Percentiles rank a stretch among this genome's conserved stretches.
These are phyloP conservation scores for Rhododendron ferrugineum DNA, from an alignment of 148 eudicot species.

Conservation along the genomic window DNA sequence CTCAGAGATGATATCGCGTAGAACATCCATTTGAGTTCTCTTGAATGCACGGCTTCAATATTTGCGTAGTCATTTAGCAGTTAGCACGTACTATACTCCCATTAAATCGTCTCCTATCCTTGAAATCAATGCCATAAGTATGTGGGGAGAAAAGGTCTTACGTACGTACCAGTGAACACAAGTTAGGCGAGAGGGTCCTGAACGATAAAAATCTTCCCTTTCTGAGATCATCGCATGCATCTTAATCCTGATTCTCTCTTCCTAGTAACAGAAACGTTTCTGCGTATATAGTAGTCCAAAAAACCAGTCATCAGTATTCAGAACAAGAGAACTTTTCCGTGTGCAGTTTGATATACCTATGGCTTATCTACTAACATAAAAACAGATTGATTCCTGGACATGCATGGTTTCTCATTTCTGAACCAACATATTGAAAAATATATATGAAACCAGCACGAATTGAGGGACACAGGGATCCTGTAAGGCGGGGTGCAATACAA, in stretches of 20 bases:
- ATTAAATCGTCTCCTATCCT: too few relatives aligned
- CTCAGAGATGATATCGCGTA: too few relatives aligned
- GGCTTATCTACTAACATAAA: too few relatives aligned
- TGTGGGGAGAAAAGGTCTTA: slow-evolving; percentile 15
- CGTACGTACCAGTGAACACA: slow-evolving; percentile 85
- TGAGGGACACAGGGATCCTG: too few relatives aligned
- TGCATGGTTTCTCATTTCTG: not conserved
- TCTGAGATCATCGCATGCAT: slow-evolving; percentile 27
- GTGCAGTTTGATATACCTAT: too few relatives aligned
- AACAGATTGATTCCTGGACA: not conserved
- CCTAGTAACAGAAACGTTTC: not conserved
- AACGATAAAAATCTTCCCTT: slow-evolving; percentile 45
- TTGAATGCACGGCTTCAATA: too few relatives aligned
- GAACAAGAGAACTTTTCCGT: not conserved
- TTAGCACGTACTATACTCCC: too few relatives aligned
- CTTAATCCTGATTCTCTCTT: not conserved
- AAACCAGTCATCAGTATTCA: not conserved
- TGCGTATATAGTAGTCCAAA: not conserved
- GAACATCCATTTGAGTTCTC: too few relatives aligned
- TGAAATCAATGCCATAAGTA: not conserved
- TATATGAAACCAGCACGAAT: not conserved
- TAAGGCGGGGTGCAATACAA: too few relatives aligned
- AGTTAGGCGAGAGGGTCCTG: slow-evolving; percentile 65
- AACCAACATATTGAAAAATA: not conserved
- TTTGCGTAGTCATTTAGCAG: too few relatives aligned